Conservation (phyloP, 257 asterid species). For the Solanum sitiens region DNA sequence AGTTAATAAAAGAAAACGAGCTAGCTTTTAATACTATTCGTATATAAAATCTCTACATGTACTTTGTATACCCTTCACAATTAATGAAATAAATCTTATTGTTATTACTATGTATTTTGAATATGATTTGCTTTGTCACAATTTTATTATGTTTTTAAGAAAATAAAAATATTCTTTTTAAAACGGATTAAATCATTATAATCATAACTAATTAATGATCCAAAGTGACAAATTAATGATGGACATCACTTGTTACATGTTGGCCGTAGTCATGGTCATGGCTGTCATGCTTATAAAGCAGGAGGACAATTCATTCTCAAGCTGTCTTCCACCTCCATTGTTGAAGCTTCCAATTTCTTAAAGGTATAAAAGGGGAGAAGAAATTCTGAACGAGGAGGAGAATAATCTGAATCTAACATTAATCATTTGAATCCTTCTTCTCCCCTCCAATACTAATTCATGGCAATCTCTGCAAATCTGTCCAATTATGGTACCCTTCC, state of each 20-base stretch:
- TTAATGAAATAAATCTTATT: neutral
- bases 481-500: constrained; percentile 20
- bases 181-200: too few species aligned
- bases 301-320: neutral
- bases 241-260: neutral
- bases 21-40: neutral
- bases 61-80: neutral
- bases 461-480: neutral
- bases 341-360: neutral
- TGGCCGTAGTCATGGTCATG: neutral
- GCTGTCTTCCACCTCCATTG: neutral
- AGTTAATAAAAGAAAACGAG: neutral
- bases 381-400: neutral
- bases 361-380: neutral
- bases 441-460: neutral
- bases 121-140: neutral
- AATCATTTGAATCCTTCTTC: neutral
- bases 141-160: neutral
- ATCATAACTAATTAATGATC: too few species aligned
- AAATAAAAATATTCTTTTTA: too few species aligned
- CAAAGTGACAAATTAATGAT: neutral
- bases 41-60: neutral
- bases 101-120: neutral
- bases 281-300: neutral
- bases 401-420: neutral